phyloP scores from a whole-genome alignment of 208 protist genomes.

The Acanthamoeba healyi region DNA sequence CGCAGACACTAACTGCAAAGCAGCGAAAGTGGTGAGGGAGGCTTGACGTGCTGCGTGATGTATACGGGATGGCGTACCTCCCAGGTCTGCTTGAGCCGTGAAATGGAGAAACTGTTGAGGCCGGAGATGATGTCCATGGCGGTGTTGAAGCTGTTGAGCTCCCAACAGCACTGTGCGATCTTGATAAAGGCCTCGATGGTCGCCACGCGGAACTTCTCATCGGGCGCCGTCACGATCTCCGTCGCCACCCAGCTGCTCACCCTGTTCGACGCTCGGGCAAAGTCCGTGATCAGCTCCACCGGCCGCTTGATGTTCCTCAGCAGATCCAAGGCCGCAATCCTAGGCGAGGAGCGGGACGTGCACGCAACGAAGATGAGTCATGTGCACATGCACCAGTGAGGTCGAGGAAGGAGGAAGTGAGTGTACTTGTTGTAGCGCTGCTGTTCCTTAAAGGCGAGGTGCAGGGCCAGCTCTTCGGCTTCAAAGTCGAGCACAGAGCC shows the following conservation, averaged over 20 bases:
- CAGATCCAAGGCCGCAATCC: neutral
- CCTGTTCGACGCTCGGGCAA: conserved; percentile 55
- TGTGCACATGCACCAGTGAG: too few species aligned
- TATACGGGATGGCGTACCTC: neutral
- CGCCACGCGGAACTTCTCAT: conserved; percentile 12
- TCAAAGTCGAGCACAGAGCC: conserved; percentile 68
- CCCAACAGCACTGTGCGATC: conserved; percentile 39
- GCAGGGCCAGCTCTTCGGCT: conserved; percentile 9
- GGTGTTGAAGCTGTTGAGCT: conserved; percentile 67
- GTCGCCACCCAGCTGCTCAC: conserved; percentile 53
- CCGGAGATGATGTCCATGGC: conserved; percentile 71
- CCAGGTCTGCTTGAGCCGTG: conserved; percentile 65
- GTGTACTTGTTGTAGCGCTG: conserved; percentile 30
- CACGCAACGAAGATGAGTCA: too few species aligned
- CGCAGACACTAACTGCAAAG: conserved; percentile 9
- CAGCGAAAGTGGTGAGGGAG: neutral
- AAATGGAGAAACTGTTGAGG: conserved; percentile 66
- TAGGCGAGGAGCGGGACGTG: neutral
- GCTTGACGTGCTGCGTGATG: neutral
- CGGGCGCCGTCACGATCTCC: conserved; percentile 36
- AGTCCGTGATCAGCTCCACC: neutral
- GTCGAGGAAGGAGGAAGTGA: too few species aligned
- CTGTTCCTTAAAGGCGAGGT: conserved; percentile 49
- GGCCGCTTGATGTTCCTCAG: conserved; percentile 35
- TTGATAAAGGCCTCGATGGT: conserved; percentile 59